Evolutionary conservation across 2,329 filamentous ascomycete species (phyloP).

Genomic region (Apiospora malaysiana): DNA sequence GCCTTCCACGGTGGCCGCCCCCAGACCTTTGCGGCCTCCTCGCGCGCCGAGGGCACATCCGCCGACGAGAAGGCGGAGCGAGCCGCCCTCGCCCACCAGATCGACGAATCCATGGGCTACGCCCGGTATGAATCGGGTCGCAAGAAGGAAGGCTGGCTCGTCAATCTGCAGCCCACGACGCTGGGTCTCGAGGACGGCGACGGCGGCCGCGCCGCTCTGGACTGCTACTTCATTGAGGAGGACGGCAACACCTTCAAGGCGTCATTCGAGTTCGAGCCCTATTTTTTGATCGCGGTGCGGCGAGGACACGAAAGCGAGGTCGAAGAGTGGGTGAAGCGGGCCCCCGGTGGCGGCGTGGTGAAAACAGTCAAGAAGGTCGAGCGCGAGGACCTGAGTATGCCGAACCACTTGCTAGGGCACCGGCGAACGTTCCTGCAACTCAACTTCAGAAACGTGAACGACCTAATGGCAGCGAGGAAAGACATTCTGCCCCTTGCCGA

Average conservation of each 20-base stretch:
- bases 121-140: conserved; percentile 87
- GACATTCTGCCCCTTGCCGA: conserved; percentile 90
- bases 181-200: conserved; percentile 72
- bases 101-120: conserved; percentile 96
- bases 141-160: conserved; percentile 85
- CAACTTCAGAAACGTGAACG: conserved; percentile 83
- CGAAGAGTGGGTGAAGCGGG: conserved; percentile 88
- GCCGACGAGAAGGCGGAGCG: conserved; percentile 93
- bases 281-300: conserved; percentile 91
- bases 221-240: conserved; percentile 96
- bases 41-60: conserved; percentile 83
- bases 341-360: conserved; percentile 79
- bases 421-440: conserved; percentile 86
- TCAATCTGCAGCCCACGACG: conserved; percentile 90
- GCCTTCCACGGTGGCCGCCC: conserved; percentile 71
- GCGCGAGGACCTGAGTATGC: conserved; percentile 93
- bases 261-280: conserved; percentile 94
- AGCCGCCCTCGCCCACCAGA: conserved; percentile 79
- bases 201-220: conserved; percentile 86
- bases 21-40: conserved; percentile 77
- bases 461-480: conserved; percentile 83
- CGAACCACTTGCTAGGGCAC: conserved; percentile 94
- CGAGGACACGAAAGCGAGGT: conserved; percentile 89
- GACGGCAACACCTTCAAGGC: conserved; percentile 93
- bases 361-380: conserved; percentile 79